These are phyloP conservation scores for Grosmannia serpens DNA, from an alignment of 2,329 filamentous ascomycete genomes.

Conservation along the genomic window DNA sequence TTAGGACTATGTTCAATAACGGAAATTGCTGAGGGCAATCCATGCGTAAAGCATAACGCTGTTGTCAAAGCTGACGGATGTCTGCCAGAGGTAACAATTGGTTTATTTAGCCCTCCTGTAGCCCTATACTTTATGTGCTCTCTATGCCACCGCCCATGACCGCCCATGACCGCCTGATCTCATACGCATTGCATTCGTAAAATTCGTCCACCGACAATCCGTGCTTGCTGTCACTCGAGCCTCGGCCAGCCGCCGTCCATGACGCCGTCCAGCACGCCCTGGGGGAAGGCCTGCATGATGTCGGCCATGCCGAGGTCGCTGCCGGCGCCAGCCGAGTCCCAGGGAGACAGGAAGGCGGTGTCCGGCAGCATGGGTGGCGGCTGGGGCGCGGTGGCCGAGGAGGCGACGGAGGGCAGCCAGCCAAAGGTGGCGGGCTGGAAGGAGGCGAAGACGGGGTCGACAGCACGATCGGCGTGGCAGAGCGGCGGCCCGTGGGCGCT, in stretches of 20 bases:
- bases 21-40: too few species aligned
- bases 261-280: neutral
- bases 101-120: too few species aligned
- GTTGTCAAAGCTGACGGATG: too few species aligned
- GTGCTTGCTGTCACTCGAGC: too few species aligned
- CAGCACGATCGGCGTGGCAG: neutral
- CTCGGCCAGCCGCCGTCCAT: constrained; percentile 1
- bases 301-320: constrained; percentile 1
- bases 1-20: too few species aligned
- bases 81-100: too few species aligned
- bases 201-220: too few species aligned
- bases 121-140: too few species aligned
- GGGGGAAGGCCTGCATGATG: constrained; percentile 2
- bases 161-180: too few species aligned
- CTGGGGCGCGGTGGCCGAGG: neutral
- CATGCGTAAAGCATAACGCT: neutral
- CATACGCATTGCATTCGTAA: too few species aligned
- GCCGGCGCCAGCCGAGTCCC: neutral
- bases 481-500: neutral
- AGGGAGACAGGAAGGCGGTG: neutral
- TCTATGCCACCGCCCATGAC: too few species aligned
- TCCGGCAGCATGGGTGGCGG: constrained; percentile 1
- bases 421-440: constrained; percentile 1
- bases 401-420: neutral
- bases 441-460: neutral